Percentiles rank a stretch among this genome's conserved stretches.
Conservation (phyloP, 1,284 basidiomycete genomes). For the Volvariella volvacea region DNA sequence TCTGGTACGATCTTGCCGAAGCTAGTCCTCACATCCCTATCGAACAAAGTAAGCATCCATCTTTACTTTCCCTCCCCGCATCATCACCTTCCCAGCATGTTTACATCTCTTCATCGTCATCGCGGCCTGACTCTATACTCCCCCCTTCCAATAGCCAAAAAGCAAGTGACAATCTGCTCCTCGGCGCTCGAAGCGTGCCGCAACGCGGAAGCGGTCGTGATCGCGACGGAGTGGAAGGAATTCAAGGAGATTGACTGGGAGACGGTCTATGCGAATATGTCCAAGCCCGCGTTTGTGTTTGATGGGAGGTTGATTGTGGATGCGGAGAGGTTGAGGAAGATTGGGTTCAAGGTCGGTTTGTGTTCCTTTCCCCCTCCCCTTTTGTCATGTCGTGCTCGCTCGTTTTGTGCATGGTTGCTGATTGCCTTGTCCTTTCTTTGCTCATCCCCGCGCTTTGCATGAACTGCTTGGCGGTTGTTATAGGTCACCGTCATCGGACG, state of each 20-base stretch:
- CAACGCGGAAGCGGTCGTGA: constrained; percentile 87
- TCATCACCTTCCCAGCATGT: neutral
- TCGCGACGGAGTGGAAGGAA: constrained; percentile 95
- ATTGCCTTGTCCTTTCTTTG: too few relatives aligned
- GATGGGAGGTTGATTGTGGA: constrained; percentile 88
- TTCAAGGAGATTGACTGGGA: constrained; percentile 92
- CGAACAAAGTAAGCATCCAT: constrained; percentile 46
- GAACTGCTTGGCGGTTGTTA: too few relatives aligned
- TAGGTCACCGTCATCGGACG: too few relatives aligned
- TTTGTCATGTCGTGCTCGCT: too few relatives aligned
- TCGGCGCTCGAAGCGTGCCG: constrained; percentile 86
- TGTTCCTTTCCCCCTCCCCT: too few relatives aligned
- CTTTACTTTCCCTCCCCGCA: too few relatives aligned
- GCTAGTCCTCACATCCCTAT: constrained; percentile 54
- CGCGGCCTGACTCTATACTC: too few relatives aligned
- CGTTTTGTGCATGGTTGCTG: too few relatives aligned
- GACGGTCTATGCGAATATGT: constrained; percentile 81
- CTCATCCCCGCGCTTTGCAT: too few relatives aligned
- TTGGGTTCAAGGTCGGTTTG: constrained; percentile 82
- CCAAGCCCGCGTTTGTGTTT: constrained; percentile 94
- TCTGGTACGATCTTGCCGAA: constrained; percentile 71
- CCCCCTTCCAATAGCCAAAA: constrained; percentile 79
- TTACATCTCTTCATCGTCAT: neutral
- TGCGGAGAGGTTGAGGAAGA: constrained; percentile 69
- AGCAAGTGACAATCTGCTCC: constrained; percentile 74